phyloP scores from a whole-genome alignment of 2,329 filamentous ascomycete genomes.

The Xylaria sp. region DNA sequence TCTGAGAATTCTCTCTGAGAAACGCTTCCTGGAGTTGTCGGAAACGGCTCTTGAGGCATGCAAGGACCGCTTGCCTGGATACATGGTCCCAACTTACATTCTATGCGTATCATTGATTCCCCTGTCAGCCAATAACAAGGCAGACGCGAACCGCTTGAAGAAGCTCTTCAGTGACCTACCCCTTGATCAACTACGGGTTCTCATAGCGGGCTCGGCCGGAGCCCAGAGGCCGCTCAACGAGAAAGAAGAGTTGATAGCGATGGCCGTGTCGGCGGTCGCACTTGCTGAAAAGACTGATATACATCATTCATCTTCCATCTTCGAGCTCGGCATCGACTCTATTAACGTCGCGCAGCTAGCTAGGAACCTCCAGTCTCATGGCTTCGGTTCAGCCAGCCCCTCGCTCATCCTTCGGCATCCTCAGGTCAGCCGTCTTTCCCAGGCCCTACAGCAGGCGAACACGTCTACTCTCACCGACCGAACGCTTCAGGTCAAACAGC shows the following conservation, averaged over 20 bases:
- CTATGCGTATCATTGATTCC: constrained; percentile 73
- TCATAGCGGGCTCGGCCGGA: constrained; percentile 44
- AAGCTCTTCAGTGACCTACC: constrained; percentile 65
- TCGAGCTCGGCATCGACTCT: constrained; percentile 86
- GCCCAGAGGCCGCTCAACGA: constrained; percentile 32
- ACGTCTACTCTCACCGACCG: constrained; percentile 21
- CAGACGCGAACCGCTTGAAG: constrained; percentile 72
- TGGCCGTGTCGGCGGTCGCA: constrained; percentile 57
- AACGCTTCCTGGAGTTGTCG: constrained; percentile 44
- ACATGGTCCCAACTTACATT: constrained; percentile 91
- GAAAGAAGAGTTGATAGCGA: constrained; percentile 52
- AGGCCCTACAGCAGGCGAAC: constrained; percentile 35
- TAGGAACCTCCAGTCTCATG: constrained; percentile 62
- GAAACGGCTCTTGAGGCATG: constrained; percentile 63
- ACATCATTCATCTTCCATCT: constrained; percentile 66
- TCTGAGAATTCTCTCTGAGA: constrained; percentile 36
- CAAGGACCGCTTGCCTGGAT: constrained; percentile 69
- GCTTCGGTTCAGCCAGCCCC: constrained; percentile 63
- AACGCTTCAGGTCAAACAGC: constrained; percentile 57
- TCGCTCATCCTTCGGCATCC: constrained; percentile 69
- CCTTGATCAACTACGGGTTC: constrained; percentile 61
- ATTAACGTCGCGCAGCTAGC: constrained; percentile 78
- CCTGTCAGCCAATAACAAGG: constrained; percentile 87
- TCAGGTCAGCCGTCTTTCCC: constrained; percentile 50
- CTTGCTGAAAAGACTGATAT: constrained; percentile 48